These are phyloP conservation scores for Sequoiadendron giganteum DNA, from an alignment of 75 land plant species.

Conservation along the genomic window DNA sequence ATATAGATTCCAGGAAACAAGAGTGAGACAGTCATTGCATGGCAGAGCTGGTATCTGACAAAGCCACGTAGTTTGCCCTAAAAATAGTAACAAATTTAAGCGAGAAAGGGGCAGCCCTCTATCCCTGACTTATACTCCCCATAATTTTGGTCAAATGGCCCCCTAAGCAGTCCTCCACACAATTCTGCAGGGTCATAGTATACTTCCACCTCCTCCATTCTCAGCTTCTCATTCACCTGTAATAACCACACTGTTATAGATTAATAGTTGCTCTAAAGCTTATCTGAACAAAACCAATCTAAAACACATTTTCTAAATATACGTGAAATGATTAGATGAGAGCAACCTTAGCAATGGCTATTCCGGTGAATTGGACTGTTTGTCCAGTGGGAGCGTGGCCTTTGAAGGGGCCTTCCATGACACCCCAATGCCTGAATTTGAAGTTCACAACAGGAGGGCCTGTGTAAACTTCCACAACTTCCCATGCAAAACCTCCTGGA, in stretches of 20 bases:
- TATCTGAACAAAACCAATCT: neutral
- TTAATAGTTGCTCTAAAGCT: neutral
- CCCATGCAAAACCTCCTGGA: conserved; percentile 75
- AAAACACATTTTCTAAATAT: neutral
- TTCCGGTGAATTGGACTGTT: conserved; percentile 59
- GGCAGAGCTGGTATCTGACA: too few relatives aligned
- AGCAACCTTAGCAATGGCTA: conserved; percentile 53
- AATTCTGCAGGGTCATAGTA: conserved; percentile 62
- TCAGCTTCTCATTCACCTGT: conserved; percentile 56
- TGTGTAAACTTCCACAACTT: conserved; percentile 64
- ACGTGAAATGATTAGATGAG: neutral
- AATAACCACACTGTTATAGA: neutral
- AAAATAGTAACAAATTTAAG: neutral
- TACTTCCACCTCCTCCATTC: conserved; percentile 54
- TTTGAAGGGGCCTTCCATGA: conserved; percentile 76
- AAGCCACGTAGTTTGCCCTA: too few relatives aligned
- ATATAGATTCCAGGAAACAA: too few relatives aligned
- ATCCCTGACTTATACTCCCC: conserved; percentile 15
- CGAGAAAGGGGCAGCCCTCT: conserved; percentile 23
- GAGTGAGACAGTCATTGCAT: too few relatives aligned
- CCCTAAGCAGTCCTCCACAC: conserved; percentile 43
- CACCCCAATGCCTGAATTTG: conserved; percentile 93
- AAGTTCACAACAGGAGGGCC: conserved; percentile 68
- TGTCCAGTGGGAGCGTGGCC: conserved; percentile 78
- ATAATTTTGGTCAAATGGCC: conserved; percentile 12